Base-by-base conservation (phyloP, 805 yeast genomes). In the Saturnispora gosingensis region DNA sequence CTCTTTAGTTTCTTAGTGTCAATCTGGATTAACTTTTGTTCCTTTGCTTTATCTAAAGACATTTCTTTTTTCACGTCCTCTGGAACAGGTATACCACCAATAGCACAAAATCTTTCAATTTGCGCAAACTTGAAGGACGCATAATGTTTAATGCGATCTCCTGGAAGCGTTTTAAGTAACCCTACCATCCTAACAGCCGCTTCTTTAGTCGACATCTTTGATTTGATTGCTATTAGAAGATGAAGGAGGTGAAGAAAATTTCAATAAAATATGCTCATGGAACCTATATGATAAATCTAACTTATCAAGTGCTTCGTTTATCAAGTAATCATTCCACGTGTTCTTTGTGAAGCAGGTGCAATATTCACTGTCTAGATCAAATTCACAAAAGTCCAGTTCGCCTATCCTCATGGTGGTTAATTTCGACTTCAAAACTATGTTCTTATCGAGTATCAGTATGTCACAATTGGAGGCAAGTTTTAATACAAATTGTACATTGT, bases 51-150 rank as follows among this genome's bases (percentile, higher is more conserved):
- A 46, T 63, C 71, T 53, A 61, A n/a, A 4, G 57, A 38, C 46
- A 61, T 59, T 42, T 64, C 68, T 13, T 59, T 72, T 59, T 60
- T 70, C 58, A 62, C 73, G 40, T 60, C 65, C 62, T 65, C 66
- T 27, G 69, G 67, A 38, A 66, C 53, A 8, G 73, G 71, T 13
- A 77, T 52, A 3, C 80, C 80, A 3, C 82, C 82, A 13, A 79
- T 64, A 18, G 72, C 69, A 59, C 75, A 72, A 53, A 75, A 78
- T 63, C 83, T 70, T 54, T 76, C 76, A 38, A 84, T 68, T 65
- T 85, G 93, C 0, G 76, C 64, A 45, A 78, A 82, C 61, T 81
- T 85, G 69, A 85, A 83, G 5, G 88, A 82, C 0, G 85, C 80
- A 54, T 81, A 73, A 62, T 83, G 88, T 58, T 76, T 76, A 48